Percentiles rank a stretch among this genome's conserved stretches.
Conservation (phyloP, 2,329 filamentous ascomycete genomes). For the Fusarium solani-melongenae region DNA sequence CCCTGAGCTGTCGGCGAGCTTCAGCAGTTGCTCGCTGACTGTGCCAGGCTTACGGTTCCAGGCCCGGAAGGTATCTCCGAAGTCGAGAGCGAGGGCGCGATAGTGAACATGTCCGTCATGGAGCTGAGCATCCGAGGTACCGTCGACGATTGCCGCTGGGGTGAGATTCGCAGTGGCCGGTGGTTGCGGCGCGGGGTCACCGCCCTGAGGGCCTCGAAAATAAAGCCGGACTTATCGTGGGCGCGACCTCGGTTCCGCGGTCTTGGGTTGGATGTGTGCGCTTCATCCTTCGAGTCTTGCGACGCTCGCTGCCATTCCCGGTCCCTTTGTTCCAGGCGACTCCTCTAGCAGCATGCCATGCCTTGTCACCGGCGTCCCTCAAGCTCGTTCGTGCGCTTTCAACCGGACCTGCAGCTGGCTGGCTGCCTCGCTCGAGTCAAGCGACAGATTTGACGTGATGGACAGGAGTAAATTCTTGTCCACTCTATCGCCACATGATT, state of each 20-base stretch:
- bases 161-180: conserved; percentile 17
- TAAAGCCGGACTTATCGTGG: conserved; percentile 44
- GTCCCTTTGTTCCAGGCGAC: conserved; percentile 15
- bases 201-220: conserved; percentile 42
- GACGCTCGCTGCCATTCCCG: conserved; percentile 3
- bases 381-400: conserved; percentile 10
- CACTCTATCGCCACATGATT: conserved; percentile 3
- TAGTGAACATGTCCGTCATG: background rate
- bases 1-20: background rate
- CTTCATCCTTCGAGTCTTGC: conserved; percentile 17
- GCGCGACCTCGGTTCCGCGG: conserved; percentile 31
- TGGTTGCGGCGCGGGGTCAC: conserved; percentile 46
- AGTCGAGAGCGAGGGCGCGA: background rate
- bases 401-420: conserved; percentile 1
- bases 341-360: background rate
- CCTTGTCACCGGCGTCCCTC: background rate
- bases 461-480: conserved; percentile 12
- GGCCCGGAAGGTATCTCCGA: background rate
- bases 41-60: background rate
- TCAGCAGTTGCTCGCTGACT: background rate
- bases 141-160: conserved; percentile 16
- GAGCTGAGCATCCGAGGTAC: conserved; percentile 2
- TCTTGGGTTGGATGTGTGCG: conserved; percentile 18
- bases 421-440: conserved; percentile 7
- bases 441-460: background rate